These are phyloP conservation scores for Podospora didyma DNA, from an alignment of 495 filamentous ascomycete species.

Conservation along the genomic window DNA sequence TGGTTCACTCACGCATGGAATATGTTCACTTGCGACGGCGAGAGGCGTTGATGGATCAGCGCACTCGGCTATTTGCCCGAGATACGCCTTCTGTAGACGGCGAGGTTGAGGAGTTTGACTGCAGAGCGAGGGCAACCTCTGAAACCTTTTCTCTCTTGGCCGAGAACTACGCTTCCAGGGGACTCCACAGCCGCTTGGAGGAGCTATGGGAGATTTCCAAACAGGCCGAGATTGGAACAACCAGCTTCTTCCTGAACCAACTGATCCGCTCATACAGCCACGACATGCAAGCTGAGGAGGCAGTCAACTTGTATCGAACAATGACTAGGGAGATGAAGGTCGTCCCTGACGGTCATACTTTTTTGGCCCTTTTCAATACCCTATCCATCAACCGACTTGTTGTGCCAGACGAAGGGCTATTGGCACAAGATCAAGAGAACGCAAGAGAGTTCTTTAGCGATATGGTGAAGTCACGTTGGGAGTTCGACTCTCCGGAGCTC, in stretches of 20 bases:
- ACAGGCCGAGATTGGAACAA: slow-evolving; percentile 57
- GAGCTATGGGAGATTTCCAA: slow-evolving; percentile 55
- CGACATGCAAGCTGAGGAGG: slow-evolving; percentile 44
- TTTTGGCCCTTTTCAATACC: slow-evolving; percentile 58
- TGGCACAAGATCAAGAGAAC: slow-evolving; percentile 43
- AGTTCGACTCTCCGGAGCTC: slow-evolving; percentile 28
- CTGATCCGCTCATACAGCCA: slow-evolving; percentile 59
- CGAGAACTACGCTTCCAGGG: slow-evolving; percentile 61
- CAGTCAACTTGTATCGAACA: slow-evolving; percentile 53
- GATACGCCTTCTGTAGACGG: slow-evolving; percentile 27
- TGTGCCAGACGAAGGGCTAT: slow-evolving; percentile 37
- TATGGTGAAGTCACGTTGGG: slow-evolving; percentile 47
- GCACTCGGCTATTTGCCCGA: slow-evolving; percentile 14
- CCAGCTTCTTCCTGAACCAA: slow-evolving; percentile 73
- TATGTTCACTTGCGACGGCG: slow-evolving; percentile 41
- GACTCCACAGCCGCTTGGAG: slow-evolving; percentile 51
- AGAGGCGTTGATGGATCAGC: slow-evolving; percentile 5
- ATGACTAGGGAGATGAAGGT: slow-evolving; percentile 37
- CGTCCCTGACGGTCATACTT: slow-evolving; percentile 64
- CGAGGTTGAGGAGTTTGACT: slow-evolving; percentile 26
- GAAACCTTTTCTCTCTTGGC: slow-evolving; percentile 77
- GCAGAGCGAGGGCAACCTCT: slow-evolving; percentile 51
- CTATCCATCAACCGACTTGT: slow-evolving; percentile 40
- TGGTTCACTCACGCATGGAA: slow-evolving; percentile 65
- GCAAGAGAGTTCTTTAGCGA: slow-evolving; percentile 56